Conservation (phyloP, 176 grass and related monocot genomes). For the Oryza nivara region DNA sequence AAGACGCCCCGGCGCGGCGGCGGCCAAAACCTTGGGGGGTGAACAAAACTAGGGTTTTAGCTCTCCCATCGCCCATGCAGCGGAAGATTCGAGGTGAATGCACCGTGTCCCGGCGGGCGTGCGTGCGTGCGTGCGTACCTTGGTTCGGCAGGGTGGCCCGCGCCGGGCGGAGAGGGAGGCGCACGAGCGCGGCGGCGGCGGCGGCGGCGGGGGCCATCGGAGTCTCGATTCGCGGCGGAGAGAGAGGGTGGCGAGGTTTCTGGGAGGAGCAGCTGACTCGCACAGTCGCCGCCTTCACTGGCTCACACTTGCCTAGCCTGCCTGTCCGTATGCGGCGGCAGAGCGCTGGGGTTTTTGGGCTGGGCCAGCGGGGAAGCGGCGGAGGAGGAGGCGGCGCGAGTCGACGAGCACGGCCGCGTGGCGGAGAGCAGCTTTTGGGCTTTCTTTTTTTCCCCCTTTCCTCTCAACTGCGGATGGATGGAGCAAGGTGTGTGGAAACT, state of each 20-base stretch:
- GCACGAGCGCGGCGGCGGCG: conserved; percentile 34
- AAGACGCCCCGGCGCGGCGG: conserved; percentile 35
- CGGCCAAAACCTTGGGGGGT: conserved; percentile 36
- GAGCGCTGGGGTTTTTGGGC: background rate
- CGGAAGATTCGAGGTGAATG: conserved; percentile 13
- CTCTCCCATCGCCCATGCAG: background rate
- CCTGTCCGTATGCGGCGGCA: background rate
- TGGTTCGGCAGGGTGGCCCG: background rate
- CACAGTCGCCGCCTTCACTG: background rate
- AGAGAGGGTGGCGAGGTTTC: conserved; percentile 17
- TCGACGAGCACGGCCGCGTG: no score
- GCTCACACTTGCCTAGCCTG: background rate
- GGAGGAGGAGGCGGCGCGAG: no score
- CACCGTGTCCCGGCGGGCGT: no score
- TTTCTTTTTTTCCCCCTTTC: background rate
- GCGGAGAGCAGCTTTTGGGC: background rate
- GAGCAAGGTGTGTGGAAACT: no score
- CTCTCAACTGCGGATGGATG: no score
- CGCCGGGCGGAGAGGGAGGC: conserved; percentile 25
- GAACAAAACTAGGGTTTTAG: conserved; percentile 53
- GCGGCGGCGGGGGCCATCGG: conserved; percentile 38
- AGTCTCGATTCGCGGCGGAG: background rate
- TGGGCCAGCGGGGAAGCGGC: background rate
- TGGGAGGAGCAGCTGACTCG: background rate
- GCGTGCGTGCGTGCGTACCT: conserved; percentile 19